Base-by-base conservation (phyloP, 306 rosid genomes). In the Ziziphus jujuba region DNA sequence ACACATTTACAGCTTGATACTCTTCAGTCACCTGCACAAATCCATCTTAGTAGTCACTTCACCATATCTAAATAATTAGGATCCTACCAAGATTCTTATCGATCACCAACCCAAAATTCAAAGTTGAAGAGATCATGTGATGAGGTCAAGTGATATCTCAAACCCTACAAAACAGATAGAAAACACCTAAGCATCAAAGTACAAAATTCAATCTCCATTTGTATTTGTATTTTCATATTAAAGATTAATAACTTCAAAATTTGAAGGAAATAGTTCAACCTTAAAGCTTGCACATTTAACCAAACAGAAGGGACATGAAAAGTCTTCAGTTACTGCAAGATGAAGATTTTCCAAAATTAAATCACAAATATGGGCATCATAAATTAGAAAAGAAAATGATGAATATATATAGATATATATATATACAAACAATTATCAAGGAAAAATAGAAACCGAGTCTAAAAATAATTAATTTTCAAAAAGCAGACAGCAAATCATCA, bases 251-350 rank as follows among this genome's bases (percentile, higher is more conserved):
- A 21, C 54, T 40, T 48, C 45, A 44, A 52, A 49, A 38, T 60
- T 33, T 73, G 17, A 70, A 33, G 12, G 56, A 61, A 75, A 53
- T 65, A 71, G 24, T 23, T 33, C 60, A 73, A 95, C 99, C 99
- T 95, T 84, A 69, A 77, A 90, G 80, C 92, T 82, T 56, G 81
- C 85, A 78, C 97, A 90, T 78, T 61, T 66, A 28, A 80, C 73
- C 87, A 87, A 85, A 81, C 99, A 95, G 60, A 90, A 75, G 35
- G 99, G 84, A 78, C 99, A 95, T 54, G 82, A 56, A 65, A 95
- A 95, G 61, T 95, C 85, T 77, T 84, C 91, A 4, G 92, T 88
- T 59, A 79, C 99, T 95, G 91, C 79, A 77, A 74, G 61, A 65
- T 56, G 66, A 81, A 74, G 28, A 47, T 13, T 60, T 43, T 23